A percentile compares a stretch with the other conserved stretches of the same genome.
phyloP scores from a whole-genome alignment of 2,329 filamentous ascomycete genomes.

The Ascochyta viciae-villosae region DNA sequence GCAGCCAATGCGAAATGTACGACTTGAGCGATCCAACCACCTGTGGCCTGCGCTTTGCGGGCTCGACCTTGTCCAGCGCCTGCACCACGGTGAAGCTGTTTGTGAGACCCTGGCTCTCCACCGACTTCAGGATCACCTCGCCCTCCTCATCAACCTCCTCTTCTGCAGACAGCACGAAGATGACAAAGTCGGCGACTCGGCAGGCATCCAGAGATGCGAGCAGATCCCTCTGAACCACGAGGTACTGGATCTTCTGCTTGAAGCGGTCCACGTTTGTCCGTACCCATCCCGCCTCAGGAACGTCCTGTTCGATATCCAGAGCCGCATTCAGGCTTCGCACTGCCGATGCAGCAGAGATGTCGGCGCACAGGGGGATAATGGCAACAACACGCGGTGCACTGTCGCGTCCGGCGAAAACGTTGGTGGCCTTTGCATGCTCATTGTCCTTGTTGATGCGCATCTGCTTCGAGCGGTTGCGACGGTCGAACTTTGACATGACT shows the following conservation, averaged over 20 bases:
- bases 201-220: slow-evolving; percentile 83
- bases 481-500: slow-evolving; percentile 96
- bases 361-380: slow-evolving; percentile 80
- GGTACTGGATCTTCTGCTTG: slow-evolving; percentile 91
- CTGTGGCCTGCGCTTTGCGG: slow-evolving; percentile 77
- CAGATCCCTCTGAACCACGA: slow-evolving; percentile 76
- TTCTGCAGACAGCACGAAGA: slow-evolving; percentile 82
- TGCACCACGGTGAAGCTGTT: slow-evolving; percentile 89
- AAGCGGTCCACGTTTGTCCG: slow-evolving; percentile 84
- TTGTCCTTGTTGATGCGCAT: slow-evolving; percentile 82
- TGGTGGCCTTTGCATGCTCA: slow-evolving; percentile 79
- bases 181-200: slow-evolving; percentile 86
- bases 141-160: slow-evolving; percentile 85
- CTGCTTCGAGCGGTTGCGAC: slow-evolving; percentile 93
- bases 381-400: slow-evolving; percentile 88
- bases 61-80: slow-evolving; percentile 77
- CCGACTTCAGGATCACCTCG: slow-evolving; percentile 82
- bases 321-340: slow-evolving; percentile 77
- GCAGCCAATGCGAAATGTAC: slow-evolving; percentile 94
- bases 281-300: slow-evolving; percentile 64
- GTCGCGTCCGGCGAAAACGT: slow-evolving; percentile 84
- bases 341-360: slow-evolving; percentile 71
- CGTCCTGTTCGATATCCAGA: slow-evolving; percentile 75
- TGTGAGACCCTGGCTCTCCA: slow-evolving; percentile 93
- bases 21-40: slow-evolving; percentile 85